Conservation (phyloP, 441 rosid species). For the Capsella rubella region DNA sequence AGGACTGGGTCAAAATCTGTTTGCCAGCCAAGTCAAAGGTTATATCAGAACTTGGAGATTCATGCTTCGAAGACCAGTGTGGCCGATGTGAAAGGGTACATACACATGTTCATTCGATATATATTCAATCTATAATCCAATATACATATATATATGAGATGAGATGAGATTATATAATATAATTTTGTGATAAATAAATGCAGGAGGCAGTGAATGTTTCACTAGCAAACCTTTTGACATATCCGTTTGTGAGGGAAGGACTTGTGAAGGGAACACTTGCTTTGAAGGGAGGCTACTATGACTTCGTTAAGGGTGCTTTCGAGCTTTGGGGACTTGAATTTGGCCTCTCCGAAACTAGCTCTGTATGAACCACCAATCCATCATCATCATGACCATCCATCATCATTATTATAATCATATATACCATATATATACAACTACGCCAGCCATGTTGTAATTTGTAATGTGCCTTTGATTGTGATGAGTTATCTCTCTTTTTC, state of each 20-base stretch:
- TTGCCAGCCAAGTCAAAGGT: slow-evolving; percentile 85
- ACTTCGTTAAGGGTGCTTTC: slow-evolving; percentile 62
- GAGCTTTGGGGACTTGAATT: slow-evolving; percentile 67
- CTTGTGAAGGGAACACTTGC: slow-evolving; percentile 51
- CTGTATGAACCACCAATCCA: slow-evolving; percentile 50
- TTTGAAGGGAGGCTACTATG: slow-evolving; percentile 70
- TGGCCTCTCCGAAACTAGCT: slow-evolving; percentile 47
- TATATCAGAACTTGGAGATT: slow-evolving; percentile 49
- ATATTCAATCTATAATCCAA: slow-evolving; percentile 3
- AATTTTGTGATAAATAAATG: background rate
- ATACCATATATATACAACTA: background rate
- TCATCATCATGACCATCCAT: slow-evolving; percentile 39
- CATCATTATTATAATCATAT: slow-evolving; percentile 30
- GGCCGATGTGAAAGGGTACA: slow-evolving; percentile 73
- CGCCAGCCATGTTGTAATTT: slow-evolving; percentile 37
- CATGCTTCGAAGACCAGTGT: slow-evolving; percentile 62
- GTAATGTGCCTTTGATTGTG: slow-evolving; percentile 39
- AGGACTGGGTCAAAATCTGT: slow-evolving; percentile 92
- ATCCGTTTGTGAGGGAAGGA: slow-evolving; percentile 68
- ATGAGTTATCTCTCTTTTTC: slow-evolving; percentile 34
- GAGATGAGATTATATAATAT: slow-evolving; percentile 2
- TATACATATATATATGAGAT: background rate
- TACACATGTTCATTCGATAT: slow-evolving; percentile 16
- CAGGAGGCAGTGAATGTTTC: slow-evolving; percentile 77
- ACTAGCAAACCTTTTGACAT: slow-evolving; percentile 61